A percentile compares a stretch with the other conserved stretches of the same genome.
These are phyloP conservation scores for Pseudocercospora cruenta DNA, from an alignment of 2,329 filamentous ascomycete species.

Conservation along the genomic window DNA sequence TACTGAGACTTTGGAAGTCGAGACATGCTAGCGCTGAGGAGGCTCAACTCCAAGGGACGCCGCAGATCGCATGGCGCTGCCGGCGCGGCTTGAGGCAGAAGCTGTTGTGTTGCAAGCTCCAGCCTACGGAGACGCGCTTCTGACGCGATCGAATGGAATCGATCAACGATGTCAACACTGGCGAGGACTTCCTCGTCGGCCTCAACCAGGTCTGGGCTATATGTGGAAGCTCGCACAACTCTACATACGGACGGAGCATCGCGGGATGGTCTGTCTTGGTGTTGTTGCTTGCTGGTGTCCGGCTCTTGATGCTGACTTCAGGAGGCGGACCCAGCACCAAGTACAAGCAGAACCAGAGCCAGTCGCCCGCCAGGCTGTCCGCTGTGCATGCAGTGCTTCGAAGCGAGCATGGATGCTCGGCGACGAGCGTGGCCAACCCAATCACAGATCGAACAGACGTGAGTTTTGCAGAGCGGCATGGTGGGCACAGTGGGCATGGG, in stretches of 20 bases:
- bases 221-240: background rate
- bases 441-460: background rate
- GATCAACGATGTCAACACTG: background rate
- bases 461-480: background rate
- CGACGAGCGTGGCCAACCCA: background rate
- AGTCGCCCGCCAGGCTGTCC: background rate
- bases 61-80: slow-evolving; percentile 3
- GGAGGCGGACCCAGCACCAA: background rate
- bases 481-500: no score
- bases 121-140: background rate
- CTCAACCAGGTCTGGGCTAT: background rate
- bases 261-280: background rate
- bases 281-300: background rate
- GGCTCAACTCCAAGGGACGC: slow-evolving; percentile 1
- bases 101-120: background rate
- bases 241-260: background rate
- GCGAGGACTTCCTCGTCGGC: background rate
- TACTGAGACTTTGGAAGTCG: slow-evolving; percentile 1
- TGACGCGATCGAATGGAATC: background rate
- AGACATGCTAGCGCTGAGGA: slow-evolving; percentile 4
- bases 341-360: background rate
- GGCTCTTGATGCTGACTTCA: slow-evolving; percentile 1
- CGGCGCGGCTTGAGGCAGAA: background rate
- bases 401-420: background rate
- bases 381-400: background rate